A percentile compares a stretch with the other conserved stretches of the same genome.
Conservation (phyloP, 1,284 basidiomycete genomes). For the Salmacisia buchloeana region DNA sequence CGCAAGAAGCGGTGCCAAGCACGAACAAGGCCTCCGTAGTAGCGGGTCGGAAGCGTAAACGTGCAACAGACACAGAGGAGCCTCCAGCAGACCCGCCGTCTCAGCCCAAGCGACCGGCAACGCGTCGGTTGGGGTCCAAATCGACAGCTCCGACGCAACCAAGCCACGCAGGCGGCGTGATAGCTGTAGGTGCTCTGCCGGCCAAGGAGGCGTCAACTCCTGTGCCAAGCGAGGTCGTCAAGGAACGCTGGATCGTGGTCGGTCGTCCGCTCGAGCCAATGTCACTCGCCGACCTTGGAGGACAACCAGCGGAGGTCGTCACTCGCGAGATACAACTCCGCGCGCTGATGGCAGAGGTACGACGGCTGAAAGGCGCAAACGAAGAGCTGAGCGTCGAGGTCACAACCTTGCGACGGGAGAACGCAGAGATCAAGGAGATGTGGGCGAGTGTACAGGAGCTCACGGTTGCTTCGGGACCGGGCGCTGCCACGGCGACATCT, state of each 20-base stretch:
- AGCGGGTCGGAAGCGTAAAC: too few species aligned
- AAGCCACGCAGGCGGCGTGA: too few species aligned
- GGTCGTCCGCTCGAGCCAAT: neutral
- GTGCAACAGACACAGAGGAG: too few species aligned
- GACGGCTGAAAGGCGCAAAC: neutral
- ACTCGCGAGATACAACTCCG: conserved; percentile 5
- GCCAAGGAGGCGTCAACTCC: neutral
- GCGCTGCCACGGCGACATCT: too few species aligned
- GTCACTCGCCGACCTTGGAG: neutral
- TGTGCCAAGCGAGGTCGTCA: neutral
- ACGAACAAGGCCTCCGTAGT: too few species aligned
- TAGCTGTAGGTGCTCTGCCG: neutral
- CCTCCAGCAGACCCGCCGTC: too few species aligned
- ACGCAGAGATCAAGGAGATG: neutral
- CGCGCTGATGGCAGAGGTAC: neutral
- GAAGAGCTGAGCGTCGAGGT: neutral
- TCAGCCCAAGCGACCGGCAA: too few species aligned
- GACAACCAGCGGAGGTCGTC: neutral
- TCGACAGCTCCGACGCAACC: too few species aligned
- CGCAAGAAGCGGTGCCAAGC: neutral
- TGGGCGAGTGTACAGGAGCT: too few species aligned
- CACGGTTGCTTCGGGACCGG: too few species aligned
- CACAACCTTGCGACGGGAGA: neutral
- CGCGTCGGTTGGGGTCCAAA: too few species aligned
- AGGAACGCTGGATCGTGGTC: neutral